Evolutionary conservation across 2,329 filamentous ascomycete species (phyloP), one percentile per base, ranked within the genome.

Genomic region (Arthrobotrys iridis): DNA sequence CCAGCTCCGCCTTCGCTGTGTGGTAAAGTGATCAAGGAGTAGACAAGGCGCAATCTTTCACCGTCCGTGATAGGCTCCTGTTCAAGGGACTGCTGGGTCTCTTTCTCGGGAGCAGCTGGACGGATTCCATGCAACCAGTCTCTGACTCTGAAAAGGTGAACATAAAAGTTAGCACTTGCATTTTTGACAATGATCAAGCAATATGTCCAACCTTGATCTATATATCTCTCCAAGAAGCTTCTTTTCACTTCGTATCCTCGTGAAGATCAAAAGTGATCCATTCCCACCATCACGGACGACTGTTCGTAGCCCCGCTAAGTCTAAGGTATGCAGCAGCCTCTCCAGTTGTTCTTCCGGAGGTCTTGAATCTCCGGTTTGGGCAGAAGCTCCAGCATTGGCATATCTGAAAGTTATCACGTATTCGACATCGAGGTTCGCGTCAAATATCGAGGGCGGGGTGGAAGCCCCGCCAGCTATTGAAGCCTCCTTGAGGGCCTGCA

Each of bases 61-160:
- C 94, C 92, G 80, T 96, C 92, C 40, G 90, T 92, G 68, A 97
- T 86, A 0, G 93, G 91, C 78, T 96, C 90, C 13, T 87, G 84
- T 71, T 89, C 85, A 60, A 96, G 87, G 11, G 89, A 87, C 72
- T 88, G 85, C 52, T 87, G 84, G 15, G 92, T 88, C 78, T 96
- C 89, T 80, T 89, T 90, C 66, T 89, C 87, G 0, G 94, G 94
- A 35, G 93, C 89, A 18, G 88, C 87, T 57, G 91, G 87, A 77
- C 93, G 90, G 64, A 97, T 90, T 60, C 93, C 93, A 81, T 95
- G 91, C 33, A 98, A 88, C 93, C 93, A 99, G 83, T 98, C 95
- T 81, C 93, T 91, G 15, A 97, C 89, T 77, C 95, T 75, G 15
- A n/a, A 59, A 40, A 11, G 8, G 11, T 3, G 15, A 15, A 33